Base-by-base conservation (phyloP, 2,329 filamentous ascomycete species). In the Phialophora tarda region DNA sequence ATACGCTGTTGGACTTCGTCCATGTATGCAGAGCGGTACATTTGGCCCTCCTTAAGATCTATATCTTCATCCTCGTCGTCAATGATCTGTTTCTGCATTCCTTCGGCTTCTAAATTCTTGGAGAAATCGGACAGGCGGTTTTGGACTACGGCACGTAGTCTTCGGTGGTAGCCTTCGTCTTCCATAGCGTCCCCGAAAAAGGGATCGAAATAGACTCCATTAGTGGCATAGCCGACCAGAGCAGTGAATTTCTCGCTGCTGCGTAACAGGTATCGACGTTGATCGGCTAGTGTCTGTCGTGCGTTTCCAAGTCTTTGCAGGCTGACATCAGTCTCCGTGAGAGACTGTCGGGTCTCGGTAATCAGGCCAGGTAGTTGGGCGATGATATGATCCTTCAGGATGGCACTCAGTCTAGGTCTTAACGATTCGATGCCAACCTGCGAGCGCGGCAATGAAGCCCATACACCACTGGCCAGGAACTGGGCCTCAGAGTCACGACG, bases 1-100 rank as follows among this genome's bases (percentile, higher is more conserved):
- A 86, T 75, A 2, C 80, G 75, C 0, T 74, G 66, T 48, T 77
- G 62, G 2, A 83, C 78, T 68, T 82, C 77, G 0, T 74, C 51
- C 2, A 85, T 74, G 51, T 78, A 82, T 7, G 80, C 73, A 10
- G 74, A 64, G 51, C 79, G 76, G 0, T 74, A 34, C 23, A 70
- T 56, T 21, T 76, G 0, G 34, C 14, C 23, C 6, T 44, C 34
- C 14, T 51, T 32, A 63, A 74, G 47, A 63, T 69, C 3, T n/a
- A 30, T 53, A 54, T 70, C 70, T 1, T 55, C 32, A 8, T 54
- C 41, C 23, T 69, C 53, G 12, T 70, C 67, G 4, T 66, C 64
- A 7, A 74, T 66, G 2, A 59, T 59, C 26, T 64, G 32, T 53
- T 54, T 62, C 30, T 51, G 14, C 17, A 72, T 64, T 10, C 73